Conservation (phyloP, 2,329 filamentous ascomycete species). For the Apiospora saccharicola region DNA sequence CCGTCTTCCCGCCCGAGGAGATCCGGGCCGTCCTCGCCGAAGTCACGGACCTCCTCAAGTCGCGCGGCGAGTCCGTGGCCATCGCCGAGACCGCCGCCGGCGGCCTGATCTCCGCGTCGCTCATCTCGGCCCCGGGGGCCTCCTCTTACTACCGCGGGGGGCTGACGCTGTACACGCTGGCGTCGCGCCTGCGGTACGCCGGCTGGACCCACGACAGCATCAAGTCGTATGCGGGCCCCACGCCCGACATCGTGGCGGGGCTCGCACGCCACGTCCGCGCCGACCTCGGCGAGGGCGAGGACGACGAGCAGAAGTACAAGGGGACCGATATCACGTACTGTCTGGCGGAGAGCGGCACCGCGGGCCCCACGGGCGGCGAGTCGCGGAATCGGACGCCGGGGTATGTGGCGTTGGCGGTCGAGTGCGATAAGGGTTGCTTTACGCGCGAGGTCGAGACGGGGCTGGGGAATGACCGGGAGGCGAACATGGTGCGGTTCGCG, state of each 20-base stretch:
- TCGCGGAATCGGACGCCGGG: constrained; percentile 64
- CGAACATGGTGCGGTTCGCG: constrained; percentile 70
- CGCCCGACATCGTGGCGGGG: constrained; percentile 61
- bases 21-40: constrained; percentile 54
- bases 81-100: constrained; percentile 71
- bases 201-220: constrained; percentile 65
- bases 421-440: constrained; percentile 56
- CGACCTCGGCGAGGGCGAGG: constrained; percentile 48
- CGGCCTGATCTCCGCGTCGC: constrained; percentile 65
- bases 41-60: constrained; percentile 60
- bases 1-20: constrained; percentile 40
- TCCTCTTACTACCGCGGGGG: constrained; percentile 66
- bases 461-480: constrained; percentile 58
- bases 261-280: constrained; percentile 63
- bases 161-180: constrained; percentile 68
- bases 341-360: constrained; percentile 67
- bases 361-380: constrained; percentile 66
- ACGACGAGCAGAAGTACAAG: background rate
- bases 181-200: constrained; percentile 63
- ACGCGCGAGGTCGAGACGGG: constrained; percentile 65
- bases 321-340: constrained; percentile 57
- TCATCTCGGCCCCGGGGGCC: constrained; percentile 66
- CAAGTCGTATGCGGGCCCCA: constrained; percentile 65
- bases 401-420: constrained; percentile 70
- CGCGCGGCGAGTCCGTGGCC: constrained; percentile 63